Base-by-base conservation (phyloP, 2,329 filamentous ascomycete species). In the Penicillium decumbens region DNA sequence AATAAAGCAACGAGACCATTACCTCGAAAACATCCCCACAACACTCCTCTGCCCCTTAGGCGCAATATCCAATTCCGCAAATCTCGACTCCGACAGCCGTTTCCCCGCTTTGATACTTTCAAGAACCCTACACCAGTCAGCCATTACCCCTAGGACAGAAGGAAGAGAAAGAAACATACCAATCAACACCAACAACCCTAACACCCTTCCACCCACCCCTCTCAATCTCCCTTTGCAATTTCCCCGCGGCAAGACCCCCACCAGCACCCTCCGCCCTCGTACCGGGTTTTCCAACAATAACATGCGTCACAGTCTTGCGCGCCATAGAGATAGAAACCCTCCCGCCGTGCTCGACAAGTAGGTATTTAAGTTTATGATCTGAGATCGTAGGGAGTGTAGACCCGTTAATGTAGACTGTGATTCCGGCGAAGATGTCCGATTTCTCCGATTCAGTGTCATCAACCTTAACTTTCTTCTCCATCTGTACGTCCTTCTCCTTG, bases 371-470 rank as follows among this genome's bases (percentile, higher is more conserved):
- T 65, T 82, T 87, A 73, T 95, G 88, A 68, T 96, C 91, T 12
- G 88, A 95, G 54, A 95, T 80, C 23, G 82, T 70, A 1, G 91
- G 90, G 51, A 84, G 80, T 2, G 89, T 95, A 58, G 87, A 91
- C 53, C 90, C 90, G 69, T 95, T 95, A 69, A 96, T 80, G 72
- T 92, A 93, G 60, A 95, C 80, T 44, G 81, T 84, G 20, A 90
- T 77, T 13, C 83, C 81, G 39, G 80, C 72, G 65, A 96, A 91
- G 45, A 95, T 79, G n/a, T 47, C 41, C 74, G 61, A 53, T 39
- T 29, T 29, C 27, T 39, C 3, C 8, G 8, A 4, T 24, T 23
- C 20, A 23, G 20, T 1, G 1, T 23, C 9, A 10, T 20, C 15
- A n/a, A 40, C 20, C 29, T 42, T 48, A 50, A 43, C 60, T 54